These are phyloP conservation scores for Polyplosphaeria fusca DNA, from an alignment of 495 filamentous ascomycete genomes.

Conservation along the genomic window DNA sequence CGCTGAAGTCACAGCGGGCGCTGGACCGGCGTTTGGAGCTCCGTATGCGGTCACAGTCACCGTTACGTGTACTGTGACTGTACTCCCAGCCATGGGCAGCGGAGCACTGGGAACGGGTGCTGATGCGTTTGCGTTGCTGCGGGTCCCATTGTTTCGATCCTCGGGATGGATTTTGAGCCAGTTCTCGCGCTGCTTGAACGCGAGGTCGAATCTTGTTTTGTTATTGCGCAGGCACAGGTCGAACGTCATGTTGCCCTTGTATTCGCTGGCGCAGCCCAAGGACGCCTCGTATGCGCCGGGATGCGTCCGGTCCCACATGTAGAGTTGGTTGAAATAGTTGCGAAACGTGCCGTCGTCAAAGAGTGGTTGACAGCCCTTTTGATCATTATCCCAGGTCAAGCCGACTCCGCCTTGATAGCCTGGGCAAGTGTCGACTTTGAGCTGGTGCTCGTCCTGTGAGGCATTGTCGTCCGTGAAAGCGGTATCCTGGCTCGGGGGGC, in stretches of 20 bases:
- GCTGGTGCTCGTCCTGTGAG: background rate
- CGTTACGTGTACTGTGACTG: too few relatives aligned
- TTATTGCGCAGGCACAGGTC: background rate
- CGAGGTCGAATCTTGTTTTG: background rate
- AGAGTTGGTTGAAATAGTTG: background rate
- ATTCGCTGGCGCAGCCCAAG: background rate
- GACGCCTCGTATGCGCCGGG: background rate
- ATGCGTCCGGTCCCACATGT: background rate
- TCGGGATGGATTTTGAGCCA: background rate
- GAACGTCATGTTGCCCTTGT: background rate
- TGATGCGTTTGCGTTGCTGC: background rate
- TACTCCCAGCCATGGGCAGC: background rate
- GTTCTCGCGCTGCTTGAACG: background rate
- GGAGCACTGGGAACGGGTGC: background rate
- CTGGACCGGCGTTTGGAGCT: too few relatives aligned
- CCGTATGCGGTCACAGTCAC: too few relatives aligned
- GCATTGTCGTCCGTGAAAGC: background rate
- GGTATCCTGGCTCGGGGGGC: background rate
- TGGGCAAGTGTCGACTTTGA: background rate
- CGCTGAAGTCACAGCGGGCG: too few relatives aligned
- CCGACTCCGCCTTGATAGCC: background rate
- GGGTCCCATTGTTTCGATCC: background rate
- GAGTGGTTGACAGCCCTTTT: background rate
- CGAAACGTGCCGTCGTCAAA: background rate
- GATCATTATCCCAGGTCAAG: background rate